These are phyloP conservation scores for Croton setiger DNA, from an alignment of 441 rosid species.

Conservation along the genomic window DNA sequence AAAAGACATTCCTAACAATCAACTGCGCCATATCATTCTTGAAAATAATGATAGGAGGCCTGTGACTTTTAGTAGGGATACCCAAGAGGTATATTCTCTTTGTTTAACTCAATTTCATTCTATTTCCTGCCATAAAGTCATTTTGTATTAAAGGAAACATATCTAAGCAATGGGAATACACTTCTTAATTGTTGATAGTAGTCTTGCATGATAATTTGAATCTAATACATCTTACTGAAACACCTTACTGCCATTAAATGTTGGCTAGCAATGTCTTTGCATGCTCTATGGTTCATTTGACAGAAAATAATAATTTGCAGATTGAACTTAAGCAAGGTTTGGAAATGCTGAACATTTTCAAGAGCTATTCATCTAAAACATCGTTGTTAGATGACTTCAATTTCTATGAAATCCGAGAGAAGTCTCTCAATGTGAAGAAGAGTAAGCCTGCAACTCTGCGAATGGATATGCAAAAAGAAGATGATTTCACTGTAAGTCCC, in stretches of 20 bases:
- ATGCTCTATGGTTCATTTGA: not conserved
- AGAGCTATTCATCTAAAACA: slow-evolving; percentile 58
- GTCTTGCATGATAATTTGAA: not conserved
- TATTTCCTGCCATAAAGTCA: not conserved
- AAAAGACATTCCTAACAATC: slow-evolving; percentile 85
- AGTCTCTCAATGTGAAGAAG: slow-evolving; percentile 36
- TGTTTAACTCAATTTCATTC: not conserved
- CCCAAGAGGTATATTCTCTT: slow-evolving; percentile 72
- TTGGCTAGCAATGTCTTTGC: not conserved
- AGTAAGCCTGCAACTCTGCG: slow-evolving; percentile 44
- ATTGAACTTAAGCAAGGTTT: slow-evolving; percentile 68
- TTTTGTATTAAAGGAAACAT: not conserved
- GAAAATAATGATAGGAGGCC: slow-evolving; percentile 88
- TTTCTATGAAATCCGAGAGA: slow-evolving; percentile 81
- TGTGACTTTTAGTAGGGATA: slow-evolving; percentile 93
- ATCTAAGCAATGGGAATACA: not conserved
- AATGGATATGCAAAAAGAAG: slow-evolving; percentile 35
- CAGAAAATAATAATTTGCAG: slow-evolving; percentile 32
- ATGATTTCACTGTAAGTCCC: slow-evolving; percentile 37
- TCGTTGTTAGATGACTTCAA: slow-evolving; percentile 84
- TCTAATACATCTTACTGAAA: not conserved
- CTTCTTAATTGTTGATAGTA: not conserved
- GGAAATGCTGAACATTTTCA: slow-evolving; percentile 76
- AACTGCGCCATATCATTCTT: slow-evolving; percentile 74
- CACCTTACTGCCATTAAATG: not conserved